Percentiles rank a stretch among this genome's conserved stretches.
These are phyloP conservation scores for Rhizopogon roseolus DNA, from an alignment of 768 basidiomycete species.

Conservation along the genomic window DNA sequence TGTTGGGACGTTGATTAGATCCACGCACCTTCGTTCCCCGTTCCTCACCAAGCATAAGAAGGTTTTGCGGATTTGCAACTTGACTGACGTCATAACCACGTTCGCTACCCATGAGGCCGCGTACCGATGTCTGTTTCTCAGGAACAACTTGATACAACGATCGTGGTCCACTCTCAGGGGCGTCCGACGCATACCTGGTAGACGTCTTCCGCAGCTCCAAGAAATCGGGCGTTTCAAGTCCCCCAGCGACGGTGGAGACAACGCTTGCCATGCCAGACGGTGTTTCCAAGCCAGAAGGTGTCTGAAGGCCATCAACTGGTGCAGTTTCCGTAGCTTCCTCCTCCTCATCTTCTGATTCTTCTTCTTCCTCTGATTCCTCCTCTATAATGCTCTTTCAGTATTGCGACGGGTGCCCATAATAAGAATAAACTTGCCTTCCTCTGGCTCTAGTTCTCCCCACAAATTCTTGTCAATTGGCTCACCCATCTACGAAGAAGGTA, in stretches of 20 bases:
- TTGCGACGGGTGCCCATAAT: conserved; percentile 7
- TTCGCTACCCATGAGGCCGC: conserved; percentile 96
- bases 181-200: conserved; percentile 56
- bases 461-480: conserved; percentile 84
- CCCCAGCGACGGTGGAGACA: conserved; percentile 94
- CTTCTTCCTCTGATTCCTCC: conserved; percentile 62
- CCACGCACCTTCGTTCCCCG: conserved; percentile 77
- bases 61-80: conserved; percentile 45
- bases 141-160: conserved; percentile 93
- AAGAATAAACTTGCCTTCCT: conserved; percentile 65
- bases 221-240: conserved; percentile 97
- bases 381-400: conserved; percentile 31
- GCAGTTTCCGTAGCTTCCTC: conserved; percentile 44
- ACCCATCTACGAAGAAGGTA: conserved; percentile 48
- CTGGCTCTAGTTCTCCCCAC: conserved; percentile 96
- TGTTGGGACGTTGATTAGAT: background rate
- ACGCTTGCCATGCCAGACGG: conserved; percentile 93
- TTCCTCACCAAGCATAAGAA: conserved; percentile 92
- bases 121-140: conserved; percentile 80
- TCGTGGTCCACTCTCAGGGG: conserved; percentile 57
- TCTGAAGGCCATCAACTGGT: conserved; percentile 77
- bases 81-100: conserved; percentile 88
- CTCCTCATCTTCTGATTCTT: conserved; percentile 61
- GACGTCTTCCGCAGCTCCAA: conserved; percentile 87
- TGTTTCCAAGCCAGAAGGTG: conserved; percentile 94